Base-by-base conservation (phyloP, 148 eudicot genomes). In the Rhododendron ovatum region DNA sequence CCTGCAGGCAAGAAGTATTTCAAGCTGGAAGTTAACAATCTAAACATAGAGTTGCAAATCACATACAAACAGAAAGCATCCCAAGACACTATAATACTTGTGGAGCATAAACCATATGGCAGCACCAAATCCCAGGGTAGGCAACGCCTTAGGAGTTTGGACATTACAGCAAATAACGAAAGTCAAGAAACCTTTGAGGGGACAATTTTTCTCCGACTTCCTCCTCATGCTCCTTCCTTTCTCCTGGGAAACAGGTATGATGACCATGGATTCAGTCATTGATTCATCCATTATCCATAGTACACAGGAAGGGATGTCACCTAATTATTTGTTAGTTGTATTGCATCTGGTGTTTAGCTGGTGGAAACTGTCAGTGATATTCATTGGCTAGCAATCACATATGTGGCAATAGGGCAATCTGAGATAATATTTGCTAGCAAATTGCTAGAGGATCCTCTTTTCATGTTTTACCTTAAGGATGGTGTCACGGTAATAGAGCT, bases 1-100 rank as follows among this genome's bases (percentile, higher is more conserved):
- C 99, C 99, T 97, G 93, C 92, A 91, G 85, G n/a, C 5, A 50
- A 28, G 12, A 83, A 73, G 85, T 63, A 65, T 41, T 74, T 43
- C 78, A 87, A 7, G 9, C 89, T 61, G 35, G 59, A 61, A 48
- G 53, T 45, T 65, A 67, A 55, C 35, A 85, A 84, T 67, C 37
- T 20, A 84, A 18, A 67, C n/a, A 0, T 74, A 14, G n/a, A 69
- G 47, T 47, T 41, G 45, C 48, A 59, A 35, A 83, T 41, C 47
- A 80, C 57, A 78, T 43, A 57, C 2, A 24, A 79, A n/a, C 28
- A 80, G 24, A 77, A 37, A 75, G 67, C 55, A 57, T 78, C 51
- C 20, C 30, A 37, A n/a, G 76, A 47, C 57, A 41, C 71, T 65
- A 28, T 30, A 81, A 28, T 30, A 81, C 63, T 69, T 63, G 18